Base-by-base conservation (phyloP, 2,329 filamentous ascomycete species). In the Pestalotiopsis sp. region DNA sequence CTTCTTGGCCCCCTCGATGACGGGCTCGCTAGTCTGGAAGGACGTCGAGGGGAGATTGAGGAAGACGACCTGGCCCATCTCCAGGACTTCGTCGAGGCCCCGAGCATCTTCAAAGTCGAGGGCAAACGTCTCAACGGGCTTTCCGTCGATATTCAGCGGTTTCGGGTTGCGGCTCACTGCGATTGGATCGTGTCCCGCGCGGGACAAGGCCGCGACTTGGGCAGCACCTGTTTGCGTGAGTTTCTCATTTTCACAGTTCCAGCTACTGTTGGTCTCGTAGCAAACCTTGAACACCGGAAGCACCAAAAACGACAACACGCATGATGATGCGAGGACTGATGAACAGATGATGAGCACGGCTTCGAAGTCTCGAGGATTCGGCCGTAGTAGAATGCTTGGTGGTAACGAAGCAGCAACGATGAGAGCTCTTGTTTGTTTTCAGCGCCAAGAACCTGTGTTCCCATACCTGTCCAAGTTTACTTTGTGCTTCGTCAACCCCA, bases 1-100 rank as follows among this genome's bases (percentile, higher is more conserved):
- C 2, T 87, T 84, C 0, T 85, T 90, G 65, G 88, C 89, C 0
- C 86, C 88, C 5, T 86, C 84, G 20, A 79, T 81, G 1, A 86
- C 83, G 0, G 87, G 90, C 1, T 76, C 82, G 0, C 70, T 66
- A 2, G 66, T 45, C 41, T 76, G 73, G 62, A 76, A 76, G 1
- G 74, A 75, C 3, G 74, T 75, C 9, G 75, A 75, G 17, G 75
- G 75, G 12, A 76, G 63, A 60, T 76, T 76, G 45, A 76, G 70
- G 64, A 76, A 75, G 27, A 75, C 67, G 12, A 73, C 68, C 12
- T 75, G 73, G 20, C 65, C 72, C 9, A 63, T 68, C 17, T 49
- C 41, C 1, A 75, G 59, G 14, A 70, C 70, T n/a, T 27, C 5
- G 1, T 23, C 20, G 1, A 39, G 25, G 9, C 31, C 60, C 5